These are phyloP conservation scores for Shiraia sp. DNA, from an alignment of 2,329 filamentous ascomycete genomes.

Conservation along the genomic window DNA sequence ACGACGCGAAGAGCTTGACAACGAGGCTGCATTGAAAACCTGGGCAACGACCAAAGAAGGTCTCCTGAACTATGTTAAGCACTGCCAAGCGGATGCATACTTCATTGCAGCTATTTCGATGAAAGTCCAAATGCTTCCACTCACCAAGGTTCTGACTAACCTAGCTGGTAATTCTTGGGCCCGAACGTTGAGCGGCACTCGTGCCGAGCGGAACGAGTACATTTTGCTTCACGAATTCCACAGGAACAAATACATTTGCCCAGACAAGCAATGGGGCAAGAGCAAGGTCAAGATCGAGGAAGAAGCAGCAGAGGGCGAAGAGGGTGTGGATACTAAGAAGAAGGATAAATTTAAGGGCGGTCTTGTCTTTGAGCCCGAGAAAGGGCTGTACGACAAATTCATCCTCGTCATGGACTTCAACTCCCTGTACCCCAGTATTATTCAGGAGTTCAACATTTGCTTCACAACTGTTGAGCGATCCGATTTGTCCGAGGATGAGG, in stretches of 20 bases:
- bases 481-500: conserved; percentile 74
- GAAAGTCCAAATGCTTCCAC: conserved; percentile 84
- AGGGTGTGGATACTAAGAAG: conserved; percentile 78
- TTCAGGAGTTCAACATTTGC: conserved; percentile 99
- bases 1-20: conserved; percentile 81
- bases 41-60: conserved; percentile 85
- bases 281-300: conserved; percentile 74
- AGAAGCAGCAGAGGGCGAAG: conserved; percentile 70
- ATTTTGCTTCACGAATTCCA: conserved; percentile 98
- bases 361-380: conserved; percentile 96
- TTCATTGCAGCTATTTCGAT: conserved; percentile 91
- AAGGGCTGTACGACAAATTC: conserved; percentile 96
- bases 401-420: conserved; percentile 99
- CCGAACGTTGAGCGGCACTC: conserved; percentile 89
- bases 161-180: conserved; percentile 98
- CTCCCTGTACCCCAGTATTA: conserved; percentile 96
- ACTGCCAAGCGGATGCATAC: conserved; percentile 94
- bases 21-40: conserved; percentile 80
- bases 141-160: conserved; percentile 95
- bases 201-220: conserved; percentile 97
- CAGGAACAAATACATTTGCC: conserved; percentile 95
- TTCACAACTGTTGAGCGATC: conserved; percentile 93
- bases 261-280: conserved; percentile 86
- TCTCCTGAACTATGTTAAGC: conserved; percentile 88
- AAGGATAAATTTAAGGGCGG: conserved; percentile 99